These are phyloP conservation scores for Aspergillus piperis DNA, from an alignment of 2,329 filamentous ascomycete species.

Conservation along the genomic window DNA sequence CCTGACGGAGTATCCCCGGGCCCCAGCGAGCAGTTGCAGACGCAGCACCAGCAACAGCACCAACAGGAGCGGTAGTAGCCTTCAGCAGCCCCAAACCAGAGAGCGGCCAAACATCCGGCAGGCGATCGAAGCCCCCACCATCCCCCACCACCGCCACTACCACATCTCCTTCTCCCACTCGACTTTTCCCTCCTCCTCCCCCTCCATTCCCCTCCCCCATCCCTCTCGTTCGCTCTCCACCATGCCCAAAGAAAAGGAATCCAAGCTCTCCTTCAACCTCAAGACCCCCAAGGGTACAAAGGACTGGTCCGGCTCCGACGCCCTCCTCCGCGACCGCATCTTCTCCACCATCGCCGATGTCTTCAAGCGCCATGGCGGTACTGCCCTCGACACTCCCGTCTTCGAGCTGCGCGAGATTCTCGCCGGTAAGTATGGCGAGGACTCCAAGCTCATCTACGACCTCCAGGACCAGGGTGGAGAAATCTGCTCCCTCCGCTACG, in stretches of 20 bases:
- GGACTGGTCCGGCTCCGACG: conserved; percentile 78
- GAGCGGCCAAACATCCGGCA: conserved; percentile 2
- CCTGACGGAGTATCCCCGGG: conserved; percentile 19
- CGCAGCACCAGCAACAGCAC: conserved; percentile 8
- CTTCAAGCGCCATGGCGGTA: conserved; percentile 81
- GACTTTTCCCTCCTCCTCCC: conserved; percentile 13
- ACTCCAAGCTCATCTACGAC: conserved; percentile 90
- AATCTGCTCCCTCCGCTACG: conserved; percentile 80
- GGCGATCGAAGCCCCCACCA: conserved; percentile 13
- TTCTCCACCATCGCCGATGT: conserved; percentile 73
- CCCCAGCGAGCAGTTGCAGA: background rate
- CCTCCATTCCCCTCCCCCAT: background rate
- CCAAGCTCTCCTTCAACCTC: conserved; percentile 61
- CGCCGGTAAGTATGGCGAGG: conserved; percentile 87
- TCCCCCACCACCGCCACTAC: conserved; percentile 21
- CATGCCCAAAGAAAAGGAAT: conserved; percentile 33
- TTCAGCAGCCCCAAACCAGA: background rate
- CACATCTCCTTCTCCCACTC: conserved; percentile 10
- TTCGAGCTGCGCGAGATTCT: conserved; percentile 88
- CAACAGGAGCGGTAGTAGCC: conserved; percentile 8
- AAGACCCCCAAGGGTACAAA: conserved; percentile 92
- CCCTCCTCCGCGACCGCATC: conserved; percentile 79
- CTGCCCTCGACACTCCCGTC: conserved; percentile 77
- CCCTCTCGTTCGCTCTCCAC: conserved; percentile 9
- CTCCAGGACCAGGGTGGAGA: conserved; percentile 86